Percentiles rank a stretch among this genome's conserved stretches.
Evolutionary conservation across 2,329 filamentous ascomycete species (phyloP).

Genomic region (Xylaria sp.): DNA sequence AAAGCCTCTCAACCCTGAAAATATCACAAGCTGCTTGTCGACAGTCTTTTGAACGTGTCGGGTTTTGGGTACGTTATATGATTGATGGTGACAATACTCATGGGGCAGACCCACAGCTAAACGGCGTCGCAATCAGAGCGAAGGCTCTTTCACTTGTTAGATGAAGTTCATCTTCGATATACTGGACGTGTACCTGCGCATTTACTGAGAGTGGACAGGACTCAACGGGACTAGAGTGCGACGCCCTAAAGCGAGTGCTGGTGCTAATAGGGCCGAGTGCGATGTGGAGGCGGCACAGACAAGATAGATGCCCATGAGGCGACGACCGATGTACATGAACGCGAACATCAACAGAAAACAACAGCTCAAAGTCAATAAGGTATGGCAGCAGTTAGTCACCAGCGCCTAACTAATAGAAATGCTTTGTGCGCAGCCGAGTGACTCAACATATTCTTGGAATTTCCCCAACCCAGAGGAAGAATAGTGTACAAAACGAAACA

Average conservation of each 20-base stretch:
- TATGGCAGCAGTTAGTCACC: background rate
- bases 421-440: background rate
- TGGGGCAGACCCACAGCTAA: background rate
- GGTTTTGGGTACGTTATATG: too few species aligned
- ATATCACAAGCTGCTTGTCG: too few species aligned
- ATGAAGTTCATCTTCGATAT: too few species aligned
- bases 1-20: too few species aligned
- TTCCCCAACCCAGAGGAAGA: background rate
- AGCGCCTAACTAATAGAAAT: background rate
- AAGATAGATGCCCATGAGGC: background rate
- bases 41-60: too few species aligned
- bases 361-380: background rate
- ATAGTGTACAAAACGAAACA: slow-evolving; percentile 2
- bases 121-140: slow-evolving; percentile 2
- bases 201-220: too few species aligned
- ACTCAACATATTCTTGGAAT: background rate
- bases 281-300: slow-evolving; percentile 2
- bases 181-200: too few species aligned
- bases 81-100: background rate
- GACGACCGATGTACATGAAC: background rate
- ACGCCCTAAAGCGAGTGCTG: background rate
- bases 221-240: background rate
- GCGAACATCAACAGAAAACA: background rate
- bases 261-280: background rate
- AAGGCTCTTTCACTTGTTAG: too few species aligned